Evolutionary conservation across 768 basidiomycete species (phyloP).

Genomic region (Rhizopogon sp.): DNA sequence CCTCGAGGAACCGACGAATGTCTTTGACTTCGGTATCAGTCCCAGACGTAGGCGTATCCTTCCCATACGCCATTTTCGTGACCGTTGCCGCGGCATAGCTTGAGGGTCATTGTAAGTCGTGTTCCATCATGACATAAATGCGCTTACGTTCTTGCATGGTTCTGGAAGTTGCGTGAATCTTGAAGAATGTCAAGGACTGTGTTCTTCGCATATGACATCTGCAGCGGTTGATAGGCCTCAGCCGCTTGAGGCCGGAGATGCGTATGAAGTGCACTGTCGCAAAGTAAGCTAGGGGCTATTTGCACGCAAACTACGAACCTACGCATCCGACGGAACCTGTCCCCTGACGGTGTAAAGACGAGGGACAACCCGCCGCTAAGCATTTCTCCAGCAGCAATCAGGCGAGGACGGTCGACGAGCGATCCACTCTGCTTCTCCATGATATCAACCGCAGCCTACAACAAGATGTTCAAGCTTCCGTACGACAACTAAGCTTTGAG

Average conservation of each 20-base stretch:
- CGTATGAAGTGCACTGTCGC: constrained; percentile 42
- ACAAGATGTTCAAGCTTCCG: too few species aligned
- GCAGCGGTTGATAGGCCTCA: constrained; percentile 35
- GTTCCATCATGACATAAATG: constrained; percentile 14
- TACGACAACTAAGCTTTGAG: background rate
- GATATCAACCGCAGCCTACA: constrained; percentile 44
- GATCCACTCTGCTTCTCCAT: constrained; percentile 52
- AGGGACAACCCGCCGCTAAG: constrained; percentile 49
- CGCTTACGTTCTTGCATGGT: constrained; percentile 27
- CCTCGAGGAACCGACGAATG: constrained; percentile 13
- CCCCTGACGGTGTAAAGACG: constrained; percentile 41
- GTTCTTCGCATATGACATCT: constrained; percentile 27
- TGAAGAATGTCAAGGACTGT: constrained; percentile 10
- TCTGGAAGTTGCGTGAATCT: constrained; percentile 17
- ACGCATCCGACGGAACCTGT: constrained; percentile 49
- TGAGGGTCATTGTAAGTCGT: constrained; percentile 7
- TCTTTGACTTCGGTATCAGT: constrained; percentile 3
- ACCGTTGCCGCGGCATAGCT: constrained; percentile 8
- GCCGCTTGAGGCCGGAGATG: constrained; percentile 45
- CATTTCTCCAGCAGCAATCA: constrained; percentile 47
- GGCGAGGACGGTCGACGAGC: constrained; percentile 41
- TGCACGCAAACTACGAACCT: constrained; percentile 25
- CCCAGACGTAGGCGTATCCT: constrained; percentile 1
- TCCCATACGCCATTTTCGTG: constrained; percentile 8
- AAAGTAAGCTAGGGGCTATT: background rate